phyloP scores from a whole-genome alignment of 768 basidiomycete genomes.

The Boletellus ananiceps region DNA sequence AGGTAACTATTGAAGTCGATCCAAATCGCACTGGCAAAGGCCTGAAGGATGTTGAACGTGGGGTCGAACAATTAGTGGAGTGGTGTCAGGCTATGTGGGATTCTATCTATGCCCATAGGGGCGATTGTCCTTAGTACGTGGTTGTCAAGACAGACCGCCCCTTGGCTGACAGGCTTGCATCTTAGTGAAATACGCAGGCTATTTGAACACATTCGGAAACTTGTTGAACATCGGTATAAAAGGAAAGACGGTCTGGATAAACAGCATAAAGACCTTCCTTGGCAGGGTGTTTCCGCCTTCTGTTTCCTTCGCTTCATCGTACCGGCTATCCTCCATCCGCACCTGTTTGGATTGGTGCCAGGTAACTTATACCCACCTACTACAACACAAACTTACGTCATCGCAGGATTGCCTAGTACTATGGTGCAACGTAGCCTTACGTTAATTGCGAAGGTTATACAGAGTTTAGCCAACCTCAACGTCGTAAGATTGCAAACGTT shows the following conservation, averaged over 20 bases:
- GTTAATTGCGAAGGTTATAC: constrained; percentile 82
- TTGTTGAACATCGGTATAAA: constrained; percentile 66
- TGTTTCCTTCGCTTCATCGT: constrained; percentile 87
- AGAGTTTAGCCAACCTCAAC: constrained; percentile 84
- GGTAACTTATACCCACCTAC: constrained; percentile 40
- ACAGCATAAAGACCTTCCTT: constrained; percentile 53
- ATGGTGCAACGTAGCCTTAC: constrained; percentile 78
- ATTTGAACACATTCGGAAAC: constrained; percentile 63
- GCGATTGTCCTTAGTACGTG: constrained; percentile 71
- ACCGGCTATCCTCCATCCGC: constrained; percentile 85
- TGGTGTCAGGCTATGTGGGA: constrained; percentile 84
- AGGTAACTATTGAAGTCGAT: constrained; percentile 79
- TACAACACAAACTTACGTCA: constrained; percentile 9
- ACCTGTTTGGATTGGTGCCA: constrained; percentile 73
- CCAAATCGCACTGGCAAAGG: constrained; percentile 61
- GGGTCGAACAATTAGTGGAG: constrained; percentile 61
- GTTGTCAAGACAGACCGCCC: constrained; percentile 1
- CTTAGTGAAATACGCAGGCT: constrained; percentile 67
- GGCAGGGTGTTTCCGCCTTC: constrained; percentile 86
- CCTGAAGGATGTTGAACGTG: constrained; percentile 58
- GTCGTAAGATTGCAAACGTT: constrained; percentile 40
- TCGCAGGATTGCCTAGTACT: constrained; percentile 57
- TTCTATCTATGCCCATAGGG: constrained; percentile 68
- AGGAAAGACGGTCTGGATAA: constrained; percentile 38
- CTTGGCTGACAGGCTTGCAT: neutral